Evolutionary conservation across 192 early-diverging fungal genomes (phyloP).

Genomic region (Gamsiella multidivaricata): DNA sequence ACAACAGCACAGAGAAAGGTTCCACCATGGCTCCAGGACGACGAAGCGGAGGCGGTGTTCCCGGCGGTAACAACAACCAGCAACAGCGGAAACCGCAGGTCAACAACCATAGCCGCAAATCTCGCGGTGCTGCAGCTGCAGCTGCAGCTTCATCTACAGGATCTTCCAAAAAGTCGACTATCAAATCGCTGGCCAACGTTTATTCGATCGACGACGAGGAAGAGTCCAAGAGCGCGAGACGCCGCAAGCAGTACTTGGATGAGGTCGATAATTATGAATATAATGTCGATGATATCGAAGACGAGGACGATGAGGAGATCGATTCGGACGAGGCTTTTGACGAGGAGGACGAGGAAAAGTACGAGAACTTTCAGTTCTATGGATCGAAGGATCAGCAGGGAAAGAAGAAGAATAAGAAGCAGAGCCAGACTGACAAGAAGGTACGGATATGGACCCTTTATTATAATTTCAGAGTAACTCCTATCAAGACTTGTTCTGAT

Average conservation of each 20-base stretch:
- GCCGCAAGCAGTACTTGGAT: constrained; percentile 64
- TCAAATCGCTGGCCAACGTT: constrained; percentile 45
- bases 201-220: constrained; percentile 57
- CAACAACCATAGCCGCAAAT: constrained; percentile 46
- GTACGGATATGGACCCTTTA: not conserved
- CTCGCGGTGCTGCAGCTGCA: constrained; percentile 27
- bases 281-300: constrained; percentile 78
- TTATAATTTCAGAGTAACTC: too few relatives aligned
- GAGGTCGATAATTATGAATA: constrained; percentile 77
- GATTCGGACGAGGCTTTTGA: constrained; percentile 93
- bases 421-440: constrained; percentile 14
- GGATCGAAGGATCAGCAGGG: constrained; percentile 62
- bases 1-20: not conserved
- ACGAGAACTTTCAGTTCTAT: constrained; percentile 73
- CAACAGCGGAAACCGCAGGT: constrained; percentile 23
- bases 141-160: constrained; percentile 1
- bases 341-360: constrained; percentile 85
- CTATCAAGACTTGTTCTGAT: too few relatives aligned
- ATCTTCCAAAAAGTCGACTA: constrained; percentile 7
- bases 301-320: constrained; percentile 95
- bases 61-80: constrained; percentile 1
- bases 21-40: constrained; percentile 56
- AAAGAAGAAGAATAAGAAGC: constrained; percentile 38
- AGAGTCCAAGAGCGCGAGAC: constrained; percentile 46
- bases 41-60: constrained; percentile 27